A percentile compares a stretch with the other conserved stretches of the same genome.
phyloP scores from a whole-genome alignment of 345 rosid species.

The Angophora floribunda region DNA sequence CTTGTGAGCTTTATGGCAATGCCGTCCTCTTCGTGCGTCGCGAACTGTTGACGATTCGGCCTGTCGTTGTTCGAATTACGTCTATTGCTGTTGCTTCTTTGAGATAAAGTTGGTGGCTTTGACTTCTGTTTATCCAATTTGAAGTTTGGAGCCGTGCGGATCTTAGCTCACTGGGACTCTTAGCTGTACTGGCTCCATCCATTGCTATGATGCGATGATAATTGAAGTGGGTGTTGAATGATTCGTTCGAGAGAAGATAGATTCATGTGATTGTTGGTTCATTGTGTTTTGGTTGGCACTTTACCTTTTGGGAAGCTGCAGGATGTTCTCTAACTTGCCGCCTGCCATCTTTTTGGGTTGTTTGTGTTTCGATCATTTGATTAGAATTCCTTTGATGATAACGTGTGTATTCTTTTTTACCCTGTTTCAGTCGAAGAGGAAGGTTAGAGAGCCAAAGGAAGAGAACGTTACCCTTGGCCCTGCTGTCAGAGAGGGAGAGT shows the following conservation, averaged over 20 bases:
- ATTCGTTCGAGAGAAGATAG: background rate
- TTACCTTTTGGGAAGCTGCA: background rate
- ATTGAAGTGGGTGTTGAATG: background rate
- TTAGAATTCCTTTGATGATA: background rate
- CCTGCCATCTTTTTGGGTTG: background rate
- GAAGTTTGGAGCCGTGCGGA: background rate
- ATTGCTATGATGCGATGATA: background rate
- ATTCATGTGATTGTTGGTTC: background rate
- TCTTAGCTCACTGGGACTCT: background rate
- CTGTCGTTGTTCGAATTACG: background rate
- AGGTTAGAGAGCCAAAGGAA: constrained; percentile 82
- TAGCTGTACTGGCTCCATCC: background rate
- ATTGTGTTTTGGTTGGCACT: background rate
- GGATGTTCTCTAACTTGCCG: background rate
- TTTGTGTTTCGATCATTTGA: background rate
- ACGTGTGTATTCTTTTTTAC: background rate
- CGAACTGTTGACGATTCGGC: background rate
- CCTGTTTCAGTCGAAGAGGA: constrained; percentile 50
- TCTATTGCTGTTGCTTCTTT: background rate
- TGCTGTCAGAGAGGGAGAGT: constrained; percentile 68
- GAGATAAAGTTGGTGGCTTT: background rate
- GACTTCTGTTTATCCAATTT: background rate
- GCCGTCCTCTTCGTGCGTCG: background rate
- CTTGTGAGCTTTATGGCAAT: background rate
- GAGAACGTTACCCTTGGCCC: constrained; percentile 81